Evolutionary conservation across 2,329 filamentous ascomycete genomes (phyloP).

Genomic region (Aspergillus candidus): DNA sequence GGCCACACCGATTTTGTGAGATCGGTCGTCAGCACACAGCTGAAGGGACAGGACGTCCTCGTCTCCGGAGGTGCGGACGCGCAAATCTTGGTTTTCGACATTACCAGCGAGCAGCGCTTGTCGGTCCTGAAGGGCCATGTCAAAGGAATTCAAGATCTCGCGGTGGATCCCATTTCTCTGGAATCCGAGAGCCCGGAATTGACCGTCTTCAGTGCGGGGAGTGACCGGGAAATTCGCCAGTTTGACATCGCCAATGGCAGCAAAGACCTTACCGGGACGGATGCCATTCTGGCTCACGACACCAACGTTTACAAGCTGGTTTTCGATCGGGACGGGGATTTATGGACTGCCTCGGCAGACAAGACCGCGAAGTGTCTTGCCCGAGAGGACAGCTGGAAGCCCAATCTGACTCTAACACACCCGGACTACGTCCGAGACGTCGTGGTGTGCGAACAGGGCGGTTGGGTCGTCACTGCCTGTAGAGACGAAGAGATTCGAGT

Average conservation of each 20-base stretch:
- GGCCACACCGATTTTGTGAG: constrained; percentile 93
- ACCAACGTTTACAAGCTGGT: constrained; percentile 79
- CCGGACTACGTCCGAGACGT: constrained; percentile 88
- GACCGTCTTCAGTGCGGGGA: constrained; percentile 71
- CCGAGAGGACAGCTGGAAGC: constrained; percentile 60
- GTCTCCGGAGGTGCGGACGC: constrained; percentile 73
- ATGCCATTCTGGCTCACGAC: constrained; percentile 69
- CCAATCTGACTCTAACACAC: constrained; percentile 68
- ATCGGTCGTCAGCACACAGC: constrained; percentile 57
- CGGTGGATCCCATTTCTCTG: constrained; percentile 62
- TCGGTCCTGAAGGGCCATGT: constrained; percentile 72
- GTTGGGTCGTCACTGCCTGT: constrained; percentile 80
- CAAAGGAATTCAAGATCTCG: constrained; percentile 73
- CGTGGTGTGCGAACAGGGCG: constrained; percentile 59
- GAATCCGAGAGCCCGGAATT: constrained; percentile 36
- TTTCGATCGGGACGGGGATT: constrained; percentile 66
- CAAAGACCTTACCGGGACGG: constrained; percentile 51
- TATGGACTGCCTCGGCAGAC: constrained; percentile 93
- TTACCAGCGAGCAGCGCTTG: constrained; percentile 59
- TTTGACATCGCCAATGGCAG: constrained; percentile 40
- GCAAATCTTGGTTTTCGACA: constrained; percentile 79
- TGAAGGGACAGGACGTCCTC: constrained; percentile 58
- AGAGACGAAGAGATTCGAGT: constrained; percentile 87
- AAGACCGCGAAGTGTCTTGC: constrained; percentile 77
- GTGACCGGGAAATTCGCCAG: constrained; percentile 69